A percentile compares a stretch with the other conserved stretches of the same genome.
Evolutionary conservation across 768 basidiomycete species (phyloP).

Genomic region (Panus rudis): DNA sequence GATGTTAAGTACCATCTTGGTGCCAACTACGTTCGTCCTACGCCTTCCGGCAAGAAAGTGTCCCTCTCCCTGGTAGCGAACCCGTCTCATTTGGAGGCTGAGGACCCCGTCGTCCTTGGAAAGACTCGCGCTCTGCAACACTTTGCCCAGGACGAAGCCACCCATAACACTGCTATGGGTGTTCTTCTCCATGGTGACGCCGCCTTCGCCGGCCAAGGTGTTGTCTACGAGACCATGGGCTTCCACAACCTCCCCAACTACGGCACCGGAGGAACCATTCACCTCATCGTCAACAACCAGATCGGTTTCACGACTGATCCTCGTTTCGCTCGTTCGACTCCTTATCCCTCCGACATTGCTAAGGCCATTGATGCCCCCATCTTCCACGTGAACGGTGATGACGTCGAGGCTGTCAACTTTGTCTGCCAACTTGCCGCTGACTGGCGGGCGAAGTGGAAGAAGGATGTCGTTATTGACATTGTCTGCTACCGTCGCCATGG

Average conservation of each 20-base stretch:
- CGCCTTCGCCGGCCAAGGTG: constrained; percentile 95
- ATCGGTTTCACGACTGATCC: constrained; percentile 99
- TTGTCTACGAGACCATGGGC: constrained; percentile 99
- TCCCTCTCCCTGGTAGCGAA: constrained; percentile 96
- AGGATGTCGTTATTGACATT: constrained; percentile 97
- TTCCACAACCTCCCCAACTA: constrained; percentile 93
- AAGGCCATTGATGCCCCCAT: constrained; percentile 98
- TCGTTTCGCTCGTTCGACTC: constrained; percentile 93
- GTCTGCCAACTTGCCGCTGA: constrained; percentile 98
- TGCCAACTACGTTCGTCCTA: constrained; percentile 97
- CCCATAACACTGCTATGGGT: constrained; percentile 84
- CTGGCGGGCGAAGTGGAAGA: constrained; percentile 97
- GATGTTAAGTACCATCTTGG: constrained; percentile 99
- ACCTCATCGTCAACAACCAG: constrained; percentile 98
- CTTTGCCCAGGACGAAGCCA: constrained; percentile 78
- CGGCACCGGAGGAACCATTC: constrained; percentile 96
- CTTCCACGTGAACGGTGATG: constrained; percentile 99
- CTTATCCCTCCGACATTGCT: constrained; percentile 96
- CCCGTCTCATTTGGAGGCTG: constrained; percentile 96
- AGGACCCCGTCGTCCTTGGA: constrained; percentile 96
- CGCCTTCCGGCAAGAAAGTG: constrained; percentile 96
- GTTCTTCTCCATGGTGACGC: constrained; percentile 97
- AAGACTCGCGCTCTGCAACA: constrained; percentile 98
- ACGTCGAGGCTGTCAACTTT: constrained; percentile 96
- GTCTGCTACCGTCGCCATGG: constrained; percentile 98